Base-by-base conservation (phyloP, 805 yeast genomes). In the Yamadazyma sp. region DNA sequence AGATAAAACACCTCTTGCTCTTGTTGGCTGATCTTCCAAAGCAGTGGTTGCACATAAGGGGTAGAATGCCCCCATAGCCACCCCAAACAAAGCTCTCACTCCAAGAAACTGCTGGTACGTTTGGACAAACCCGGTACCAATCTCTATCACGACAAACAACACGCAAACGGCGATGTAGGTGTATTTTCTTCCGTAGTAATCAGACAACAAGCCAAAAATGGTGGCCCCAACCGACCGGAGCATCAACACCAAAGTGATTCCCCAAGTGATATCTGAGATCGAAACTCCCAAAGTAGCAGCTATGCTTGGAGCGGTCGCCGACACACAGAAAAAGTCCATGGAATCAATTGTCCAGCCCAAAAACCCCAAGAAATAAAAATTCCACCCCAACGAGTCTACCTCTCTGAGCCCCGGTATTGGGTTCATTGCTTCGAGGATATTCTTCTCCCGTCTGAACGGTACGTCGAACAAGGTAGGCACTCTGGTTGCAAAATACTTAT, bases 301-400 rank as follows among this genome's bases (percentile, higher is more conserved):
- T 35, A 83, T 66, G 3, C 64, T 56, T 1, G 71, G 41, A 3
- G 75, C 80, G 37, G 78, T 73, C 32, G 80, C 67, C 9, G 83
- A 72, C 7, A 79, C 81, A 19, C 77, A 62, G 53, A 83, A 83
- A 60, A 79, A 83, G 50, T 82, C 89, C 56, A 82, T 73, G 3
- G 87, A 81, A 49, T 82, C 90, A 72, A 81, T 70, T 3, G 83
- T 70, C 89, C 90, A 83, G 22, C 80, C 84, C 22, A 62, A 54
- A 48, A 78, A 75, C 2, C 84, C 87, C 51, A 79, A 66, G 16
- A 68, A 49, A 50, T 82, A 80, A 42, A 73, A 75, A 42, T 71
- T 67, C 85, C 88, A 82, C 40, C 74, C 67, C 17, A 53, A 56
- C 6, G 53, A 43, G 6, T 58, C 55, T 44, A 73, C 54, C 34